A percentile compares a stretch with the other conserved stretches of the same genome.
phyloP scores from a whole-genome alignment of 129 eudicot species.

The Lactuca saligna region DNA sequence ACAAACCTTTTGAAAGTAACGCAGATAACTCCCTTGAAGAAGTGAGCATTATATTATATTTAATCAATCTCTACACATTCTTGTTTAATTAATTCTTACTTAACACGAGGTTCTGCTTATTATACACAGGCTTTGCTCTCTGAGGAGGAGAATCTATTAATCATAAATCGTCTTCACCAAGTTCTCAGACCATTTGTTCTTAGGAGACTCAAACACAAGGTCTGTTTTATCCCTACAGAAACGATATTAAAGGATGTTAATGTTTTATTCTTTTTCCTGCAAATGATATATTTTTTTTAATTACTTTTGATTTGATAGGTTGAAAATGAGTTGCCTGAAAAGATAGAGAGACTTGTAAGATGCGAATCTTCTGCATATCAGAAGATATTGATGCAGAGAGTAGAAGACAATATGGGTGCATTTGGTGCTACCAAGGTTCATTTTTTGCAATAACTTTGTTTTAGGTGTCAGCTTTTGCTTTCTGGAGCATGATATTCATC shows the following conservation, averaged over 20 bases:
- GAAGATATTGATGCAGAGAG: slow-evolving; percentile 92
- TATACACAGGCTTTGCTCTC: slow-evolving; percentile 75
- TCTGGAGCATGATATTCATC: slow-evolving; percentile 10
- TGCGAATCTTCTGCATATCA: slow-evolving; percentile 98
- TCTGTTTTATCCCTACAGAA: slow-evolving; percentile 21
- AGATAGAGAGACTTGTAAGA: slow-evolving; percentile 95
- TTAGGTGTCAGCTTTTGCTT: slow-evolving; percentile 4
- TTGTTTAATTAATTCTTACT: neutral
- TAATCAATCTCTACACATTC: slow-evolving; percentile 1
- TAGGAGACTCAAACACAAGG: slow-evolving; percentile 97
- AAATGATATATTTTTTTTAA: neutral
- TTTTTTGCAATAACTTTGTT: slow-evolving; percentile 15
- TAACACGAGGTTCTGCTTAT: slow-evolving; percentile 11
- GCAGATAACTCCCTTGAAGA: slow-evolving; percentile 89
- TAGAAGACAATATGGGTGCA: slow-evolving; percentile 93
- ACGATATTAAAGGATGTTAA: slow-evolving; percentile 1
- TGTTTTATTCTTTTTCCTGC: neutral
- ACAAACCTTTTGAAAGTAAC: slow-evolving; percentile 90
- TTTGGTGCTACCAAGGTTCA: slow-evolving; percentile 80
- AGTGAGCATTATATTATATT: slow-evolving; percentile 41
- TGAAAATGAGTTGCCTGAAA: slow-evolving; percentile 85
- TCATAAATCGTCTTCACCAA: slow-evolving; percentile 98
- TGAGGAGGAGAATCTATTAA: slow-evolving; percentile 93
- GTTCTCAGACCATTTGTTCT: slow-evolving; percentile 97
- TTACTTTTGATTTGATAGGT: slow-evolving; percentile 56